Percentiles rank a stretch among this genome's conserved stretches.
Conservation (phyloP, 2,329 filamentous ascomycete genomes). For the Conoideocrella luteorostrata region DNA sequence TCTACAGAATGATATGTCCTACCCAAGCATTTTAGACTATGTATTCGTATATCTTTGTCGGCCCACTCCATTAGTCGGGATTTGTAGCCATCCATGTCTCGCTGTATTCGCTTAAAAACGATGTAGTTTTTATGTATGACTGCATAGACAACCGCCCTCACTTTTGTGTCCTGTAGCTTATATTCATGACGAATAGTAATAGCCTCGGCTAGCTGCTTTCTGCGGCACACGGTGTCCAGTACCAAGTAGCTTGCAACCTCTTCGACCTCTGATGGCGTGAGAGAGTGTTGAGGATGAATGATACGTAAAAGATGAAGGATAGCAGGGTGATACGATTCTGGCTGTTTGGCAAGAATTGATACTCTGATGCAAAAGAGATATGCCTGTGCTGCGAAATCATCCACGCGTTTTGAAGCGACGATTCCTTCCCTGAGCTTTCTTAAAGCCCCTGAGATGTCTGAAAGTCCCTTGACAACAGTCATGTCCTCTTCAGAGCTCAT, state of each 20-base stretch:
- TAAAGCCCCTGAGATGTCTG: slow-evolving; percentile 72
- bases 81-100: slow-evolving; percentile 72
- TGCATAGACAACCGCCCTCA: slow-evolving; percentile 63
- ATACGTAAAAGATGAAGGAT: slow-evolving; percentile 69
- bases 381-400: slow-evolving; percentile 78
- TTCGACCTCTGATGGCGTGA: slow-evolving; percentile 65
- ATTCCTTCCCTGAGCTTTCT: slow-evolving; percentile 90
- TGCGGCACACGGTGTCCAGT: slow-evolving; percentile 82
- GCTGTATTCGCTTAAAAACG: slow-evolving; percentile 64
- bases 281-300: slow-evolving; percentile 61
- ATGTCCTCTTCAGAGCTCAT: slow-evolving; percentile 14
- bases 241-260: slow-evolving; percentile 79
- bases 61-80: slow-evolving; percentile 76
- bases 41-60: slow-evolving; percentile 63
- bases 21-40: slow-evolving; percentile 82
- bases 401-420: slow-evolving; percentile 66
- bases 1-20: slow-evolving; percentile 73
- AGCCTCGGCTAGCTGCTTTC: slow-evolving; percentile 67
- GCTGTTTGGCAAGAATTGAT: slow-evolving; percentile 72
- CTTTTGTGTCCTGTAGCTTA: slow-evolving; percentile 56
- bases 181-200: slow-evolving; percentile 59
- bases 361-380: slow-evolving; percentile 90
- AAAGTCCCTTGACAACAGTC: slow-evolving; percentile 55
- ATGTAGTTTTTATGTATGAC: slow-evolving; percentile 80
- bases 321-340: slow-evolving; percentile 85